phyloP scores from a whole-genome alignment of 768 basidiomycete genomes.

The Leucogyrophana mollusca region DNA sequence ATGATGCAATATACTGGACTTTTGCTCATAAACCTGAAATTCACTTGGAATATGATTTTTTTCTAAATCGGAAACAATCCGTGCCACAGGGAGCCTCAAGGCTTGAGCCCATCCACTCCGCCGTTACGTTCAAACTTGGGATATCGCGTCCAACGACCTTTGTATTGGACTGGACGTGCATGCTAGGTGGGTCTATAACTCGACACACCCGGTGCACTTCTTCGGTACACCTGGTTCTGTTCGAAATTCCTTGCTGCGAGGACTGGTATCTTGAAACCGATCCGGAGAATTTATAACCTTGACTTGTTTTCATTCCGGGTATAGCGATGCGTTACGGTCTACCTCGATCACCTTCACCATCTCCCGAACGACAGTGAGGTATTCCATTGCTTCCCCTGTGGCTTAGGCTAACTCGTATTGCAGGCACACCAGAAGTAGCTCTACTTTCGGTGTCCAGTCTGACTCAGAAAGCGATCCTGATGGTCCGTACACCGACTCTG shows the following conservation, averaged over 20 bases:
- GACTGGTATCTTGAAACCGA: too few species aligned
- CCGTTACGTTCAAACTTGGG: too few species aligned
- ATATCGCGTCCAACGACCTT: too few species aligned
- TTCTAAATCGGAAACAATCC: too few species aligned
- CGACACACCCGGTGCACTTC: neutral
- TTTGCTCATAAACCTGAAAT: neutral
- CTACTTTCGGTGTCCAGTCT: conserved; percentile 54
- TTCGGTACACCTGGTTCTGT: too few species aligned
- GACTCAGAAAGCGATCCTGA: conserved; percentile 41
- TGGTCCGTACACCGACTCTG: conserved; percentile 36
- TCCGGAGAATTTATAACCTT: too few species aligned
- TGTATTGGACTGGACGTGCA: too few species aligned
- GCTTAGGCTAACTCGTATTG: neutral
- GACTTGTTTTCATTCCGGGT: too few species aligned
- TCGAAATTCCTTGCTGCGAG: too few species aligned
- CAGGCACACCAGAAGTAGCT: conserved; percentile 33
- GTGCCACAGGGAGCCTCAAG: neutral
- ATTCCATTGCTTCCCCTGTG: conserved; percentile 9
- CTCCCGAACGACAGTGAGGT: conserved; percentile 43
- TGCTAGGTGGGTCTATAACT: too few species aligned
- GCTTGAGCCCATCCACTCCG: neutral
- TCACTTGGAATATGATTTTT: neutral
- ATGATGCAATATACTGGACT: neutral
- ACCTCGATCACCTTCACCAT: conserved; percentile 51
- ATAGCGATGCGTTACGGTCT: conserved; percentile 51